Conservation (phyloP, 306 rosid genomes). For the Quillaja saponaria region DNA sequence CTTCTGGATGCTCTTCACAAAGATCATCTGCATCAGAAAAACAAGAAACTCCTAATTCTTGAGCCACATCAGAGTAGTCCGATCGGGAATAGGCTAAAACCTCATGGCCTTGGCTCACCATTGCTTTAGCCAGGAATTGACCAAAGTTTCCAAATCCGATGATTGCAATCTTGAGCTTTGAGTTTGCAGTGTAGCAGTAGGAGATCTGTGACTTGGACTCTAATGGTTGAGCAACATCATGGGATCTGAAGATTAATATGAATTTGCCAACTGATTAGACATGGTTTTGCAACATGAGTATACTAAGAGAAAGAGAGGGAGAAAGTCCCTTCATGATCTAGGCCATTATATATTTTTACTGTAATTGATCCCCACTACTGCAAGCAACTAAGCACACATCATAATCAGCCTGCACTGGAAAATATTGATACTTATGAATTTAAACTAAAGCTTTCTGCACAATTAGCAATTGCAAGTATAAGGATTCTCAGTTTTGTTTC, state of each 20-base stretch:
- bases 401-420: too few relatives aligned
- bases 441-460: too few relatives aligned
- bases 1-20: slow-evolving; percentile 93
- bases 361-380: neutral
- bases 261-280: slow-evolving; percentile 26
- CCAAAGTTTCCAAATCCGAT: slow-evolving; percentile 92
- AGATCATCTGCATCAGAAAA: slow-evolving; percentile 69
- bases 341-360: neutral
- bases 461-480: too few relatives aligned
- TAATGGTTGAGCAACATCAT: slow-evolving; percentile 21
- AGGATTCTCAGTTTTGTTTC: too few relatives aligned
- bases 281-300: neutral
- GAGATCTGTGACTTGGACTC: slow-evolving; percentile 26
- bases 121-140: slow-evolving; percentile 78
- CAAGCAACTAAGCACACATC: too few relatives aligned
- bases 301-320: neutral
- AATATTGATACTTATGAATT: too few relatives aligned
- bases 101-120: slow-evolving; percentile 66
- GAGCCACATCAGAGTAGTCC: slow-evolving; percentile 66
- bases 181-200: slow-evolving; percentile 31
- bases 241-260: slow-evolving; percentile 36
- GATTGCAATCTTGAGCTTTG: slow-evolving; percentile 70
- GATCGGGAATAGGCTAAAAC: slow-evolving; percentile 79
- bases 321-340: neutral
- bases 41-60: slow-evolving; percentile 57